A percentile compares a stretch with the other conserved stretches of the same genome.
These are phyloP conservation scores for Euphorbia celastroides DNA, from an alignment of 441 rosid species.

Conservation along the genomic window DNA sequence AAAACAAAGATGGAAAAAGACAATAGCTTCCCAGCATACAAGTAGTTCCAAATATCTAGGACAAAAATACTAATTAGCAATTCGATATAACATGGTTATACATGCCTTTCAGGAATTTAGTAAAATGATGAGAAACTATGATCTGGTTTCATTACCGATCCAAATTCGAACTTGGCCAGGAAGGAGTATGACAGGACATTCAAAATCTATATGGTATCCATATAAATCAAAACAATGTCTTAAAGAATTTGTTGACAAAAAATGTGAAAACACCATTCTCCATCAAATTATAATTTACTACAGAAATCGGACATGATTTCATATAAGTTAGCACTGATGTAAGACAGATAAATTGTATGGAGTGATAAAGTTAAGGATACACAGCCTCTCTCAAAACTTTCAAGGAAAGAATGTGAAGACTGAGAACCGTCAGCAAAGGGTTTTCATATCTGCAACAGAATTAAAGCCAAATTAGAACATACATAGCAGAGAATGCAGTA, in stretches of 20 bases:
- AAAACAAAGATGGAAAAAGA: background rate
- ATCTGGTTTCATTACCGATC: background rate
- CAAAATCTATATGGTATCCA: conserved; percentile 4
- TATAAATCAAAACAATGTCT: too few species aligned
- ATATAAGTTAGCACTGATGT: too few species aligned
- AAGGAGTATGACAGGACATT: background rate
- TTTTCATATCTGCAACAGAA: conserved; percentile 48
- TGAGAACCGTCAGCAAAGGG: conserved; percentile 40
- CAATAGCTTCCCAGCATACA: background rate
- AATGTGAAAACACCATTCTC: too few species aligned
- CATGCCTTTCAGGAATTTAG: background rate
- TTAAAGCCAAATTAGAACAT: conserved; percentile 21
- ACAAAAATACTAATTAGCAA: background rate
- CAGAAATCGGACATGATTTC: too few species aligned
- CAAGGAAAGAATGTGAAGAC: conserved; percentile 63
- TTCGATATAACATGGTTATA: background rate
- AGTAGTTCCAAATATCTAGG: background rate
- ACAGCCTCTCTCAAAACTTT: conserved; percentile 73
- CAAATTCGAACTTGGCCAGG: background rate
- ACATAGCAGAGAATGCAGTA: conserved; percentile 11
- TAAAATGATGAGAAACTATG: background rate
- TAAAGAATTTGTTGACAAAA: too few species aligned
- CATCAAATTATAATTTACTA: too few species aligned
- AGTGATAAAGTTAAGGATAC: conserved; percentile 46
- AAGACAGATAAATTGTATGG: too few species aligned